Conservation (phyloP, 2,329 filamentous ascomycete genomes). For the Triangularia verruculosa region DNA sequence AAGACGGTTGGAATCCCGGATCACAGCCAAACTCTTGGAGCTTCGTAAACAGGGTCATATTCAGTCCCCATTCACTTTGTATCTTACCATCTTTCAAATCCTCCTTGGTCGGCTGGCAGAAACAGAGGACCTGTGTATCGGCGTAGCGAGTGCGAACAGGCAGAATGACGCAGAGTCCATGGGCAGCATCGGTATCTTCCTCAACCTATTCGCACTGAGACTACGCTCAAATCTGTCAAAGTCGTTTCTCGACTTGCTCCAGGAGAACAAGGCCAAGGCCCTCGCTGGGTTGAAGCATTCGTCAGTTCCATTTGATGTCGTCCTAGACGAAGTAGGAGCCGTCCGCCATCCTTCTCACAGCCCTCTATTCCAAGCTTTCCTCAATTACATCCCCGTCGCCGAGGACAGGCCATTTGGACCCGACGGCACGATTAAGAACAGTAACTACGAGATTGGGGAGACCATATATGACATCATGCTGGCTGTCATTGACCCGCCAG, state of each 20-base stretch:
- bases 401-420: constrained; percentile 21
- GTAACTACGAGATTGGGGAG: constrained; percentile 21
- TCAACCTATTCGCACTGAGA: constrained; percentile 1
- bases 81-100: constrained; percentile 3
- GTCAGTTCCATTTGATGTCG: constrained; percentile 45
- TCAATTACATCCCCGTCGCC: constrained; percentile 32
- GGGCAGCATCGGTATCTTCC: constrained; percentile 6
- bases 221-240: not conserved
- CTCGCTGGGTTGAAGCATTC: constrained; percentile 41
- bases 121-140: not conserved
- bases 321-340: constrained; percentile 44
- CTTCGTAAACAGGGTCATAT: constrained; percentile 2
- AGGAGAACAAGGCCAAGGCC: constrained; percentile 10
- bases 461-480: constrained; percentile 35
- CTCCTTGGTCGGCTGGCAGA: constrained; percentile 2
- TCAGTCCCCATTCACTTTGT: constrained; percentile 6
- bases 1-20: not conserved
- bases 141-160: constrained; percentile 2
- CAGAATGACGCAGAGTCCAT: constrained; percentile 1
- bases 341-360: constrained; percentile 37
- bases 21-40: not conserved
- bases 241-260: constrained; percentile 20
- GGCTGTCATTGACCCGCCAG: constrained; percentile 36
- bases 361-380: constrained; percentile 48
- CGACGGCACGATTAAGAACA: not conserved